Evolutionary conservation across 768 basidiomycete species (phyloP).

Genomic region (Coprinellus aureogranulatus): DNA sequence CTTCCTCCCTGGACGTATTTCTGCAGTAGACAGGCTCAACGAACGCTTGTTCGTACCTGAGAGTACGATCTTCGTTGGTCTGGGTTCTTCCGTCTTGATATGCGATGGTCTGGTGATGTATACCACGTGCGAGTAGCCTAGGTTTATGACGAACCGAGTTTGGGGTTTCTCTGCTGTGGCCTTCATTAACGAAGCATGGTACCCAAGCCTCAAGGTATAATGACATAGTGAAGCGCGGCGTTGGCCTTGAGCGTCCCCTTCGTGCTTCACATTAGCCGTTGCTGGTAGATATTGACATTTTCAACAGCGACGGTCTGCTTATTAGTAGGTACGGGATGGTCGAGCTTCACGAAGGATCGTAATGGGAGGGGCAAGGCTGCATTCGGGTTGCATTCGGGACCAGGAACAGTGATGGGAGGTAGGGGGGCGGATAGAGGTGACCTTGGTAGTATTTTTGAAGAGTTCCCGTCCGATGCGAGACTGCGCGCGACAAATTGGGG

Average conservation of each 20-base stretch:
- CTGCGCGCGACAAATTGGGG: too few species aligned
- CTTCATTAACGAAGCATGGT: slow-evolving; percentile 81
- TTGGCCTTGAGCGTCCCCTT: slow-evolving; percentile 88
- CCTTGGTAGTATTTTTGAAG: slow-evolving; percentile 43
- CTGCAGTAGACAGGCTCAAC: slow-evolving; percentile 84
- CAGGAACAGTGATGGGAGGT: slow-evolving; percentile 41
- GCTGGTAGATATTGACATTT: slow-evolving; percentile 65
- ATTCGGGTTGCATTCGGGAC: slow-evolving; percentile 47
- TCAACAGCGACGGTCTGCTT: slow-evolving; percentile 54
- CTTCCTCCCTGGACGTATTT: slow-evolving; percentile 76
- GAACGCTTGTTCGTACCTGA: slow-evolving; percentile 85
- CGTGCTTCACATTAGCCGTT: slow-evolving; percentile 93
- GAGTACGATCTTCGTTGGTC: slow-evolving; percentile 80
- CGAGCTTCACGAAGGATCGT: slow-evolving; percentile 45
- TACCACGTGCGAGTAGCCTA: slow-evolving; percentile 89
- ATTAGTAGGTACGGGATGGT: slow-evolving; percentile 36
- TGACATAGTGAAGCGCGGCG: slow-evolving; percentile 83
- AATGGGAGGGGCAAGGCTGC: slow-evolving; percentile 48
- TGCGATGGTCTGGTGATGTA: slow-evolving; percentile 76
- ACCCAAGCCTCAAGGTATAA: slow-evolving; percentile 94
- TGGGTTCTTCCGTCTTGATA: slow-evolving; percentile 77
- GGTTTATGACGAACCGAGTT: slow-evolving; percentile 72
- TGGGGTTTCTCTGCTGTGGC: slow-evolving; percentile 56
- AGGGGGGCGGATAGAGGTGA: slow-evolving; percentile 40
- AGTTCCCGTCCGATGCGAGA: slow-evolving; percentile 64